Conservation (phyloP, 1,139 yeast species). For the Debaryomycetaceae sp. region DNA sequence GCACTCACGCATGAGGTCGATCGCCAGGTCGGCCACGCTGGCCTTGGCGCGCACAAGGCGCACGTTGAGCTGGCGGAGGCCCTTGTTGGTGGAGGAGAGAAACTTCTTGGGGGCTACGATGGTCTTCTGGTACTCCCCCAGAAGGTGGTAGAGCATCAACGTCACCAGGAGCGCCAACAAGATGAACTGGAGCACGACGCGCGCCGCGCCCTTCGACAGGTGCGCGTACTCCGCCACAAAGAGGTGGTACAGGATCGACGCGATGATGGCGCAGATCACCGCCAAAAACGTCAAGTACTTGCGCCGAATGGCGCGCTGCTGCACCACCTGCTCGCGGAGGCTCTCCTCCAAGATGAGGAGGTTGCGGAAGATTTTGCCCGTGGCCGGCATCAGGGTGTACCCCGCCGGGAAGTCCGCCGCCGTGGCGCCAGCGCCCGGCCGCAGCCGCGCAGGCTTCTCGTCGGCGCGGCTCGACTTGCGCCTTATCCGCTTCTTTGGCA, state of each 20-base stretch:
- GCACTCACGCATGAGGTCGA: constrained; percentile 41
- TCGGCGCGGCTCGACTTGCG: constrained; percentile 30
- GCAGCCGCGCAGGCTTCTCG: constrained; percentile 19
- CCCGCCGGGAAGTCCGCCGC: constrained; percentile 21
- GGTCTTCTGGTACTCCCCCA: constrained; percentile 86
- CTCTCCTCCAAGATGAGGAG: constrained; percentile 81
- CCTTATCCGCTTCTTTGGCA: constrained; percentile 23
- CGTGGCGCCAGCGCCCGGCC: constrained; percentile 7
- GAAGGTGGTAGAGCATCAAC: constrained; percentile 69
- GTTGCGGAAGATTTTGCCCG: constrained; percentile 75
- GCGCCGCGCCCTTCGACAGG: constrained; percentile 25
- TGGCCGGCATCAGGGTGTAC: constrained; percentile 47
- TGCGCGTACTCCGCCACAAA: constrained; percentile 23
- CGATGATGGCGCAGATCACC: constrained; percentile 39
- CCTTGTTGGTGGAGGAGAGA: constrained; percentile 77
- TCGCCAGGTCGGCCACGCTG: constrained; percentile 48
- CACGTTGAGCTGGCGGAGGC: constrained; percentile 76
- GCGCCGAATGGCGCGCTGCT: constrained; percentile 63
- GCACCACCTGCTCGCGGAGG: constrained; percentile 72
- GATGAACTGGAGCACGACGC: constrained; percentile 55
- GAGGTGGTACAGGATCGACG: constrained; percentile 39
- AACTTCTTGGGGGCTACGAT: constrained; percentile 79
- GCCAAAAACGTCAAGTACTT: constrained; percentile 72
- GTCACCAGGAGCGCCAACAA: constrained; percentile 69
- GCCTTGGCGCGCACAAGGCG: constrained; percentile 68